These are phyloP conservation scores for Lichtheimia ornata DNA, from an alignment of 371 early-diverging fungal genomes.

Conservation along the genomic window DNA sequence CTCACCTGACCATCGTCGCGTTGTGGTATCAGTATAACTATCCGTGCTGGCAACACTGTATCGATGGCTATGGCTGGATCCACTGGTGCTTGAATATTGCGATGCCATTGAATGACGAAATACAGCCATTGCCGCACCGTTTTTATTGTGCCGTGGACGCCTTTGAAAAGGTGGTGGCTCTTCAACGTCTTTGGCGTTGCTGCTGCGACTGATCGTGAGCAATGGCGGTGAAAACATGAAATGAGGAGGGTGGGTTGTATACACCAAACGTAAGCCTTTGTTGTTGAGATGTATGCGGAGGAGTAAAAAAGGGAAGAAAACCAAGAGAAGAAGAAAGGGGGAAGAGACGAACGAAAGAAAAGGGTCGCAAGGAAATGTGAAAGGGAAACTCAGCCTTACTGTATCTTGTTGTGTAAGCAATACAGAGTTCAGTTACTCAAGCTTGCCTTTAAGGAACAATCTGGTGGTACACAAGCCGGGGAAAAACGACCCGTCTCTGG, in stretches of 20 bases:
- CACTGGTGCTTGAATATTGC: conserved; percentile 32
- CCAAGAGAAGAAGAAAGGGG: conserved; percentile 9
- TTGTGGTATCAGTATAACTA: conserved; percentile 21
- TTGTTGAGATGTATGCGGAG: background rate
- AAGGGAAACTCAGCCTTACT: conserved; percentile 8
- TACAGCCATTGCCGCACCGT: conserved; percentile 14
- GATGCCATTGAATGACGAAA: conserved; percentile 39
- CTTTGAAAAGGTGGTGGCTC: conserved; percentile 9
- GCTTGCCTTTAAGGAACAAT: conserved; percentile 3
- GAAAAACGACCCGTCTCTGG: conserved; percentile 2
- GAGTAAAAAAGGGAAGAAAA: background rate
- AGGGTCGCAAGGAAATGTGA: background rate
- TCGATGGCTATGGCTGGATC: conserved; percentile 30
- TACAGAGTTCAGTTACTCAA: background rate
- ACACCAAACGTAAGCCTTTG: background rate
- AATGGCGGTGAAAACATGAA: conserved; percentile 10
- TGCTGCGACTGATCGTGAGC: conserved; percentile 10
- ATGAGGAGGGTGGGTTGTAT: background rate
- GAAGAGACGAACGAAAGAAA: conserved; percentile 3
- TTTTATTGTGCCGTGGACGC: background rate
- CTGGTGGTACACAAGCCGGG: conserved; percentile 1
- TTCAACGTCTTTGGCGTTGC: conserved; percentile 9
- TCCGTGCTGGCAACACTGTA: conserved; percentile 29
- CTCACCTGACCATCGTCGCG: conserved; percentile 27
- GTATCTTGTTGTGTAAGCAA: background rate